Evolutionary conservation across 345 rosid genomes (phyloP).

Genomic region (Rhodamnia argentea): DNA sequence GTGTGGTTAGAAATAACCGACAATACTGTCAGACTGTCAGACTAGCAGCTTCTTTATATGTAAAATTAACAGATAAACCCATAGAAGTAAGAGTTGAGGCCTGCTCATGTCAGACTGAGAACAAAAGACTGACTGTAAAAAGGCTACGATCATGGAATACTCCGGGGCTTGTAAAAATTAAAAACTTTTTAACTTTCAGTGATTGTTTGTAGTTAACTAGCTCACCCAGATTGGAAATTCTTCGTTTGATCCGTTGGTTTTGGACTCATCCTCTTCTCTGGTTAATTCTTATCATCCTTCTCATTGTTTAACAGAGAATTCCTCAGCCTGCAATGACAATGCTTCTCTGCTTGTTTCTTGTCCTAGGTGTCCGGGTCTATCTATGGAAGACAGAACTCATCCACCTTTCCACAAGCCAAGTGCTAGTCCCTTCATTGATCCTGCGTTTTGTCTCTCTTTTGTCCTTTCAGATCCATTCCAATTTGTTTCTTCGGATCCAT

Average conservation of each 20-base stretch:
- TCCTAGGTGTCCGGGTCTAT: neutral
- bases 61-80: neutral
- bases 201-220: neutral
- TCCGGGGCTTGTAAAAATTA: neutral
- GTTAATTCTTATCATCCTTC: neutral
- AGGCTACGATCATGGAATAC: neutral
- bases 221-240: neutral
- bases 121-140: neutral
- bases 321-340: neutral
- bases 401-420: neutral
- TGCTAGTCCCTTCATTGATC: neutral
- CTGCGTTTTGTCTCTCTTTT: neutral
- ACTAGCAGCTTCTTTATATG: no score
- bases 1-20: no score
- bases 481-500: neutral
- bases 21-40: no score
- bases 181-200: neutral
- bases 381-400: neutral
- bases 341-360: neutral
- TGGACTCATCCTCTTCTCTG: neutral
- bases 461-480: neutral
- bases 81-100: neutral
- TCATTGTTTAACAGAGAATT: neutral
- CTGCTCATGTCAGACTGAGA: neutral
- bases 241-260: neutral